A percentile compares a stretch with the other conserved stretches of the same genome.
These are phyloP conservation scores for Boletellus sp. DNA, from an alignment of 768 basidiomycete genomes.

Conservation along the genomic window DNA sequence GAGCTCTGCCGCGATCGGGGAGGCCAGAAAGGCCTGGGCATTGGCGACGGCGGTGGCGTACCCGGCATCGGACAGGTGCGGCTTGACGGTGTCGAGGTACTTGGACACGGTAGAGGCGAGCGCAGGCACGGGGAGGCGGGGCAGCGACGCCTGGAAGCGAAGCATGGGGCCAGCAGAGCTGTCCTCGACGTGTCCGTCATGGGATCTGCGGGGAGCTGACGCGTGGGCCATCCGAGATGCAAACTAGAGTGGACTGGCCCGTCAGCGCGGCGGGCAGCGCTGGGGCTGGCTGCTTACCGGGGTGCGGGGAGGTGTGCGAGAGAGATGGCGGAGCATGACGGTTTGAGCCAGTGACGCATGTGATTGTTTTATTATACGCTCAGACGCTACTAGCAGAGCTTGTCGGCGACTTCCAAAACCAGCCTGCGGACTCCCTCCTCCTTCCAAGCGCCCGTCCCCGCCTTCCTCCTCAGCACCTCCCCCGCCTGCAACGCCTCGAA, in stretches of 20 bases:
- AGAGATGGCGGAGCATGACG: no score
- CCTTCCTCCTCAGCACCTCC: constrained; percentile 53
- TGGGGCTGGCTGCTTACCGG: no score
- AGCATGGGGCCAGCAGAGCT: constrained; percentile 64
- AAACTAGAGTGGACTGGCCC: background rate
- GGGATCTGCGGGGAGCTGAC: no score
- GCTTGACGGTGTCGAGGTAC: constrained; percentile 83
- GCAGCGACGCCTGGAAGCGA: constrained; percentile 68
- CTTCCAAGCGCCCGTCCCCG: constrained; percentile 41
- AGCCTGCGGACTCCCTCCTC: constrained; percentile 64
- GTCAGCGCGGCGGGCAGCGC: no score
- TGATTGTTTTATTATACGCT: constrained; percentile 10
- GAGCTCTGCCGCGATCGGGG: constrained; percentile 64
- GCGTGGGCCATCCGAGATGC: constrained; percentile 27
- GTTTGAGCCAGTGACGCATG: background rate
- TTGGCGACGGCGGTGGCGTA: constrained; percentile 54
- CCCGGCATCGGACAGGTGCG: constrained; percentile 65
- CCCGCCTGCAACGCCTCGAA: constrained; percentile 69
- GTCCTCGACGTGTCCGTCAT: constrained; percentile 49
- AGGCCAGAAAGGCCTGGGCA: constrained; percentile 67
- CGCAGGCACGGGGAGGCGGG: constrained; percentile 78
- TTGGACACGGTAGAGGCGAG: constrained; percentile 80
- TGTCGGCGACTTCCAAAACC: constrained; percentile 57
- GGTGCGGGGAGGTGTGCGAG: no score
- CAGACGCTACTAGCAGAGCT: constrained; percentile 32